A percentile compares a stretch with the other conserved stretches of the same genome.
phyloP scores from a whole-genome alignment of 2,329 filamentous ascomycete species.

The Penicillium corylophilum region DNA sequence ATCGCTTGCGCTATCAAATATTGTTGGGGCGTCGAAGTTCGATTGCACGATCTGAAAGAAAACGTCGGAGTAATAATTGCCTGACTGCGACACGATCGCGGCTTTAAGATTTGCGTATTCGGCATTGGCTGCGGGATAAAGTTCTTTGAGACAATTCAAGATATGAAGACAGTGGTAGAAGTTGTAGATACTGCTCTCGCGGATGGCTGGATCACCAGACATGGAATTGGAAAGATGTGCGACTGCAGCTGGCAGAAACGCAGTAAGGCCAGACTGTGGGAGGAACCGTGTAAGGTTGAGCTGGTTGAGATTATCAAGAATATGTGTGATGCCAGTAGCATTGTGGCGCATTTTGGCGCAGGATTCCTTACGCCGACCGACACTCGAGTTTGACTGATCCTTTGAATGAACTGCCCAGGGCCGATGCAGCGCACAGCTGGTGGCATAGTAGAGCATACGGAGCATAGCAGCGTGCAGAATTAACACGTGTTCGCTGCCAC shows the following conservation, averaged over 20 bases:
- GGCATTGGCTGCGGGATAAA: conserved; percentile 83
- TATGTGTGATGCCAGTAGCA: conserved; percentile 75
- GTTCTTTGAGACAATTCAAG: conserved; percentile 77
- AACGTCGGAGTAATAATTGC: conserved; percentile 23
- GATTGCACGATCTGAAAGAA: conserved; percentile 35
- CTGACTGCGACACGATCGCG: conserved; percentile 33
- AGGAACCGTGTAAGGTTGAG: conserved; percentile 71
- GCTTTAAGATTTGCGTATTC: conserved; percentile 45
- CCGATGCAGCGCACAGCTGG: conserved; percentile 81
- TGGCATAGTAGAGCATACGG: conserved; percentile 88
- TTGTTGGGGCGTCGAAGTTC: conserved; percentile 16
- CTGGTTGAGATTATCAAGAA: conserved; percentile 70
- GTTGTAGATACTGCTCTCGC: conserved; percentile 68
- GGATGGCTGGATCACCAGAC: conserved; percentile 66
- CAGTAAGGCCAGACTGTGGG: conserved; percentile 81
- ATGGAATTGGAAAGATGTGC: conserved; percentile 86
- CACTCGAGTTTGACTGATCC: conserved; percentile 46
- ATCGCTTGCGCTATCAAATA: too few relatives aligned
- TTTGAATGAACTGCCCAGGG: conserved; percentile 69
- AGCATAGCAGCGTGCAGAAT: conserved; percentile 75
- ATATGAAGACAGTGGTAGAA: conserved; percentile 84
- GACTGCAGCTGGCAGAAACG: conserved; percentile 82
- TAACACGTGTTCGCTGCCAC: conserved; percentile 47
- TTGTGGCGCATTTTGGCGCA: conserved; percentile 78
- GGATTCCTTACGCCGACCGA: conserved; percentile 66